Conservation (phyloP, 1,139 yeast species). For the Pichia sp. region DNA sequence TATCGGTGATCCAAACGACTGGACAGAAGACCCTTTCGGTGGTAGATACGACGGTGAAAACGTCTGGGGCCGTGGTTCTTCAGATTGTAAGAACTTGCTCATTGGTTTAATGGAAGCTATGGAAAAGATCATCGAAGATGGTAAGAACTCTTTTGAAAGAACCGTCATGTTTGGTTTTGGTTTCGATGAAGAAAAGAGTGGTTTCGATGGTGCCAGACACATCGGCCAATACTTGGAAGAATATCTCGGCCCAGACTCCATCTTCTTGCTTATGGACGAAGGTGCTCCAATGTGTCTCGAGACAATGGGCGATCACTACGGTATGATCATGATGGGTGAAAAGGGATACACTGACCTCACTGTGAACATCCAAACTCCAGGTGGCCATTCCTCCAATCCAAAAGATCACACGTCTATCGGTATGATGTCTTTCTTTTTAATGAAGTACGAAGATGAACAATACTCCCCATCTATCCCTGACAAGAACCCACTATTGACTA, state of each 20-base stretch:
- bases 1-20: conserved; percentile 48
- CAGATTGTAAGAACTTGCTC: conserved; percentile 60
- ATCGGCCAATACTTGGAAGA: conserved; percentile 43
- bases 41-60: conserved; percentile 47
- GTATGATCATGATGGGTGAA: conserved; percentile 62
- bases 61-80: conserved; percentile 65
- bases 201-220: conserved; percentile 50
- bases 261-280: conserved; percentile 64
- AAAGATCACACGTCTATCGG: conserved; percentile 73
- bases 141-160: conserved; percentile 48
- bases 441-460: conserved; percentile 48
- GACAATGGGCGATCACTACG: conserved; percentile 33
- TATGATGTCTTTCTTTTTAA: conserved; percentile 52
- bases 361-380: conserved; percentile 52
- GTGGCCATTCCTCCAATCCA: conserved; percentile 74
- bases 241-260: conserved; percentile 50
- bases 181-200: conserved; percentile 71
- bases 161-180: conserved; percentile 62
- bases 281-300: conserved; percentile 37
- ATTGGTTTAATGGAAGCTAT: conserved; percentile 59
- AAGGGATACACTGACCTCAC: conserved; percentile 59
- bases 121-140: conserved; percentile 45
- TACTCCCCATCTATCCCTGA: conserved; percentile 43
- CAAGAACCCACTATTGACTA: conserved; percentile 48
- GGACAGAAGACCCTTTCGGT: conserved; percentile 70